These are phyloP conservation scores for Boletus coccyginus DNA, from an alignment of 768 basidiomycete genomes.

Conservation along the genomic window DNA sequence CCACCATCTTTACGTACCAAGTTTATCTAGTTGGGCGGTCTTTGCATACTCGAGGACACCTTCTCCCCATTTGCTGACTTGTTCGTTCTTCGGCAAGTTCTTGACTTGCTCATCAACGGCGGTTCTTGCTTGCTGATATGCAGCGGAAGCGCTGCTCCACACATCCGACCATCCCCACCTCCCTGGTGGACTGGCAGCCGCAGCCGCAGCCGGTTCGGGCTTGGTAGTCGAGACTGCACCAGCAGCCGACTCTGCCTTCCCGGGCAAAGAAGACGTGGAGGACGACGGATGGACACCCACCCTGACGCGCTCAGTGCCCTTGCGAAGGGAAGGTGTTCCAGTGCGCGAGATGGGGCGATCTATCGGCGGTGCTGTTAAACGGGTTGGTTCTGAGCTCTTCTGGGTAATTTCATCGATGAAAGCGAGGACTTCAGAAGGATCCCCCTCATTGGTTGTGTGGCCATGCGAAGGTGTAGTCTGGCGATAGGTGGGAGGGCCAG, in stretches of 20 bases:
- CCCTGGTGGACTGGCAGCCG: constrained; percentile 24
- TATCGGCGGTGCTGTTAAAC: constrained; percentile 50
- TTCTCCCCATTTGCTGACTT: constrained; percentile 86
- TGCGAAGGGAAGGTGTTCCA: constrained; percentile 68
- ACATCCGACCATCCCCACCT: constrained; percentile 84
- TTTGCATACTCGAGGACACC: constrained; percentile 87
- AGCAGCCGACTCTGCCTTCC: constrained; percentile 27
- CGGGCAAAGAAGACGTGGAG: constrained; percentile 43
- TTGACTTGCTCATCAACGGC: constrained; percentile 95
- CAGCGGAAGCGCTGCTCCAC: constrained; percentile 86
- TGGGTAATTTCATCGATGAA: constrained; percentile 95
- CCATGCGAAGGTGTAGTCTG: constrained; percentile 18
- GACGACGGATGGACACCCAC: constrained; percentile 48
- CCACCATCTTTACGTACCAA: constrained; percentile 54
- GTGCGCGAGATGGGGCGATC: constrained; percentile 62
- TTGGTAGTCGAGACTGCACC: constrained; percentile 24
- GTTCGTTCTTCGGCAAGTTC: constrained; percentile 79
- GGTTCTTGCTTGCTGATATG: constrained; percentile 80
- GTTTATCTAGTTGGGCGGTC: constrained; percentile 83
- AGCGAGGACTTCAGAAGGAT: constrained; percentile 81
- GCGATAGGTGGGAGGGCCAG: constrained; percentile 24
- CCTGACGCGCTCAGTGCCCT: constrained; percentile 74
- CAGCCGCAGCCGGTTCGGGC: constrained; percentile 12
- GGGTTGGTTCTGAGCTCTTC: constrained; percentile 80
- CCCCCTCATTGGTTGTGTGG: constrained; percentile 47